phyloP scores from a whole-genome alignment of 495 filamentous ascomycete genomes.

The Pseudomonodictys pantanalensis region DNA sequence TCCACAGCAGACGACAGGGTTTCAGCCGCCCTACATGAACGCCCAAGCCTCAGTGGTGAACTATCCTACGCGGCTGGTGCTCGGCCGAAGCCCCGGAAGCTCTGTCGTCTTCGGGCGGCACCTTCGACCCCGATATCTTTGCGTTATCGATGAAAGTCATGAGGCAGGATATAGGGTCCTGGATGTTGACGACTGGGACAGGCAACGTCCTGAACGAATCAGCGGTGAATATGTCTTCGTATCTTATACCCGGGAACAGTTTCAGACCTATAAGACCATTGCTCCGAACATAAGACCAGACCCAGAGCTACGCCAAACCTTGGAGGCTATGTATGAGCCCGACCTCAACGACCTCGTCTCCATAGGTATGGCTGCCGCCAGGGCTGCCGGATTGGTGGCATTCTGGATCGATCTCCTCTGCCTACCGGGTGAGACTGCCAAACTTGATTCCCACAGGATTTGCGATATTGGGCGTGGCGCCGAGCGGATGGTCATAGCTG shows the following conservation, averaged over 20 bases:
- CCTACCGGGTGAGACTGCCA: neutral
- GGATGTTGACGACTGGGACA: neutral
- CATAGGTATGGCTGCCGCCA: neutral
- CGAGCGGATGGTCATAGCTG: neutral
- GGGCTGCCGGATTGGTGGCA: neutral
- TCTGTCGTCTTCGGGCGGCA: neutral
- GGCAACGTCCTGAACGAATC: neutral
- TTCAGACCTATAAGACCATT: neutral
- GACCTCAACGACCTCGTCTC: neutral
- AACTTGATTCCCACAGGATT: neutral
- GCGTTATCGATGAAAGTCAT: neutral
- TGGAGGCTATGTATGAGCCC: neutral
- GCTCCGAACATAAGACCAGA: neutral
- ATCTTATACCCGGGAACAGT: neutral
- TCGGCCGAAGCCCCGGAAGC: neutral
- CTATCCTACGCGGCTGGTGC: neutral
- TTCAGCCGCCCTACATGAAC: neutral
- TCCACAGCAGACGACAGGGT: neutral
- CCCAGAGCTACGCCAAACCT: neutral
- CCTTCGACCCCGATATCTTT: neutral
- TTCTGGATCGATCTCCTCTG: slow-evolving; percentile 3
- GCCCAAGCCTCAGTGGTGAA: neutral
- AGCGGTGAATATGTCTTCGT: neutral
- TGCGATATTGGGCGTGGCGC: neutral
- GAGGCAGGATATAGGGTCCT: neutral